Evolutionary conservation across 2,329 filamentous ascomycete genomes (phyloP), one percentile per base, ranked within the genome.

Genomic region (Ceratocystis cacaofunesta): DNA sequence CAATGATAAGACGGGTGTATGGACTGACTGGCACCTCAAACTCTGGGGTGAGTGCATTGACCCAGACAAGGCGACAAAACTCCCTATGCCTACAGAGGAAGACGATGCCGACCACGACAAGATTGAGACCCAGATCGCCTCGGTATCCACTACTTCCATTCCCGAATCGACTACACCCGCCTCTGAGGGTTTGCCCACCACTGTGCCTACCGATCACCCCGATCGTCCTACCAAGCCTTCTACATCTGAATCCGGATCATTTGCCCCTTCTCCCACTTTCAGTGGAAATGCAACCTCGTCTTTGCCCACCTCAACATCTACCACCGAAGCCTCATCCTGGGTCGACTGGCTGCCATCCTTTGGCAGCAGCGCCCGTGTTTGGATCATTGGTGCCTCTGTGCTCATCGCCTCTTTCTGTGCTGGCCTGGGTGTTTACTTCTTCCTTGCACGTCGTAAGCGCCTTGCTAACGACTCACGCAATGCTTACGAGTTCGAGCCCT

Each of bases 1-100:
- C 67, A 96, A 99, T 73, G 81, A 87, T 4, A 78, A 87, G 74
- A 84, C 78, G 5, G 94, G 94, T 69, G 85, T 79, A 8, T 95
- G 97, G 71, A 81, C 85, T 60, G 92, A 99, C 76, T 99, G 92
- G 90, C 89, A 89, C 71, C 79, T 99, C 67, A 95, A 92, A 73
- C 82, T 99, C 2, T 99, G 91, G 90, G 94, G 94, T 68, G 92
- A 96, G 75, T 81, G 83, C 67, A 89, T 90, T 70, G 89, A 97
- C 72, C 81, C 84, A 44, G 78, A 81, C 62, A 89, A 88, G 72
- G 87, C 92, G 63, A 81, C 77, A 6, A 79, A 88, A 3, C 83
- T 95, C 17, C 92, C 94, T 6, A 83, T 96, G 78, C 94, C 94
- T 0, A 85, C 82, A 5, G 88, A 88, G 62, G 79, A 90, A 58